Conservation (phyloP, 257 asterid genomes). For the Solanum virginianum region DNA sequence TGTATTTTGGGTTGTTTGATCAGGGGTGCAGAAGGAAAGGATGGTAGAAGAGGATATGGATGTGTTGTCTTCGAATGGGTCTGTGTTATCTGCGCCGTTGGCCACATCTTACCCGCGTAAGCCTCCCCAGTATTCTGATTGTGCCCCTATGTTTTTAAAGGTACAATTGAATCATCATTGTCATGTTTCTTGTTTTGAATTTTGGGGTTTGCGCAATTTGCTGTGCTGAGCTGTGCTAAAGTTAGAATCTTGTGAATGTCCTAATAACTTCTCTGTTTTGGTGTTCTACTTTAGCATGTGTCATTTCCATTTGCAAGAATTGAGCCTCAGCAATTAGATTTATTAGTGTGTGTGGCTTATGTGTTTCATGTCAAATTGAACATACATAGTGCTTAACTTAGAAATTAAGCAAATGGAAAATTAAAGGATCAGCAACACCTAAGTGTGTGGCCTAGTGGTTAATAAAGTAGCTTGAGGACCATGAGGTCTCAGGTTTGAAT, state of each 20-base stretch:
- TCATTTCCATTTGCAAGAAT: neutral
- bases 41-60: constrained; percentile 93
- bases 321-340: neutral
- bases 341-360: neutral
- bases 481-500: too few relatives aligned
- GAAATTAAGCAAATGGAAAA: neutral
- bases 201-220: neutral
- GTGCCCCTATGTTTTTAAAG: constrained; percentile 91
- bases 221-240: too few relatives aligned
- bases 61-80: constrained; percentile 60
- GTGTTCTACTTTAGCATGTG: neutral
- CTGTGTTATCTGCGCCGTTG: constrained; percentile 50
- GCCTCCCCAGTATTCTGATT: constrained; percentile 92
- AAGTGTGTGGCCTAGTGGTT: too few relatives aligned
- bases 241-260: too few relatives aligned
- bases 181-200: neutral
- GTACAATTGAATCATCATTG: constrained; percentile 16
- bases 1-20: constrained; percentile 11
- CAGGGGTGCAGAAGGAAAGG: constrained; percentile 98
- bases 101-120: constrained; percentile 78
- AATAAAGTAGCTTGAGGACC: too few relatives aligned
- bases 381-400: neutral
- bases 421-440: neutral
- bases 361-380: neutral
- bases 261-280: neutral